Evolutionary conservation across 1,139 yeast species (phyloP), one percentile per base, ranked within the genome.

Genomic region (Debaryomyces sp.): DNA sequence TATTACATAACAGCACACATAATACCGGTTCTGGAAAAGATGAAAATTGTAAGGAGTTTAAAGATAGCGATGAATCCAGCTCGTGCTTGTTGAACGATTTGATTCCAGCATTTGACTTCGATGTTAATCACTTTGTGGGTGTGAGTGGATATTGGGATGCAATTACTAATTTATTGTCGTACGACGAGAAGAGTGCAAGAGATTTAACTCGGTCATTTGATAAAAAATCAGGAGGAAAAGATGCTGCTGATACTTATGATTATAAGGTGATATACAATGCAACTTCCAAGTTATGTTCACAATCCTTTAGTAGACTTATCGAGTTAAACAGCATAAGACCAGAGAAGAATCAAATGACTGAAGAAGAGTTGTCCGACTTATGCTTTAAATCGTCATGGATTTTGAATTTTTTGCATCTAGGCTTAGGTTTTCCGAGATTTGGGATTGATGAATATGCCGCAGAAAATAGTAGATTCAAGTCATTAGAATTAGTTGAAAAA

Each of bases 101-200:
- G 38, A 74, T 81, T 17, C 96, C 96, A 0, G 77, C 82, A 1
- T 83, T 89, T 66, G 89, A 85, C 56, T 84, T 87, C 56, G 84
- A 79, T 47, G 70, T 82, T 36, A 82, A 84, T 55, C 85, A 82
- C 54, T 88, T 88, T 53, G 77, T 86, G 27, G 96, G 95, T 0
- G 90, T 89, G 2, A 85, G 91, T 57, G 96, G 91, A 39, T 88
- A 87, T 65, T 88, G 91, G 89, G 88, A 87, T 61, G 82, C 90
- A 3, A 73, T 86, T 8, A 77, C 78, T 22, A 75, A 74, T 32
- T 70, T 84, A 3, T 64, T 74, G 35, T 63, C 68, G 2, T 68
- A 71, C 47, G 64, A 64, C 18, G 55, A 56, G 15, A 51, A 46
- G 21, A 27, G 33, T 5, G 37, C 47, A 57, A 26, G 54, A 54